Percentiles rank a stretch among this genome's conserved stretches.
Conservation (phyloP, 495 filamentous ascomycete species). For the Ascodesmis nigricans region DNA sequence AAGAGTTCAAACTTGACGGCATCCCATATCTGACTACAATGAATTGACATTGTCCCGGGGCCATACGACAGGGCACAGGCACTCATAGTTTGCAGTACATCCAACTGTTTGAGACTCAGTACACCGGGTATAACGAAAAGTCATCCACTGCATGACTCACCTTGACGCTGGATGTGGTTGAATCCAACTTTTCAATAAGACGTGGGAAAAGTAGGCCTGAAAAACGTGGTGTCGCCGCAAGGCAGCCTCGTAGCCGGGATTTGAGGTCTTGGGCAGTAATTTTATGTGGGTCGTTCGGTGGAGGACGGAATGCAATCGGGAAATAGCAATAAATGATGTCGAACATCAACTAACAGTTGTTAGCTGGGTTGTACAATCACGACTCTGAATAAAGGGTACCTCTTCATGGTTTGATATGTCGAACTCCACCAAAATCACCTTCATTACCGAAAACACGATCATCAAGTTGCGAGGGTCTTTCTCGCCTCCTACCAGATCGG, state of each 20-base stretch:
- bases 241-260: slow-evolving; percentile 43
- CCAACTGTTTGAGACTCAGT: too few relatives aligned
- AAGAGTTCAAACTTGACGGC: slow-evolving; percentile 57
- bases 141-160: too few relatives aligned
- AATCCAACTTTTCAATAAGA: slow-evolving; percentile 54
- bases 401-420: slow-evolving; percentile 40
- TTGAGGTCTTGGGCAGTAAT: slow-evolving; percentile 58
- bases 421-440: slow-evolving; percentile 54
- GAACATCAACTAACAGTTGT: slow-evolving; percentile 34
- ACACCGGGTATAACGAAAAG: too few relatives aligned
- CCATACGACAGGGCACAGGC: slow-evolving; percentile 41
- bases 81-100: slow-evolving; percentile 43
- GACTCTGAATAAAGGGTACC: too few relatives aligned
- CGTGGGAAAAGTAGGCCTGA: slow-evolving; percentile 47
- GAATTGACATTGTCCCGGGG: slow-evolving; percentile 38
- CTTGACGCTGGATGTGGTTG: slow-evolving; percentile 52
- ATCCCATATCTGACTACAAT: slow-evolving; percentile 50
- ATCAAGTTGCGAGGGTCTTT: slow-evolving; percentile 61
- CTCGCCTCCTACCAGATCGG: slow-evolving; percentile 48
- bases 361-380: slow-evolving; percentile 21
- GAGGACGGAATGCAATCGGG: slow-evolving; percentile 54
- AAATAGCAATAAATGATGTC: slow-evolving; percentile 62
- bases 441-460: slow-evolving; percentile 53
- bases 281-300: slow-evolving; percentile 51
- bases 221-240: slow-evolving; percentile 44